Evolutionary conservation across 2,329 filamentous ascomycete species (phyloP).

Genomic region (Albifimbria verrucaria): DNA sequence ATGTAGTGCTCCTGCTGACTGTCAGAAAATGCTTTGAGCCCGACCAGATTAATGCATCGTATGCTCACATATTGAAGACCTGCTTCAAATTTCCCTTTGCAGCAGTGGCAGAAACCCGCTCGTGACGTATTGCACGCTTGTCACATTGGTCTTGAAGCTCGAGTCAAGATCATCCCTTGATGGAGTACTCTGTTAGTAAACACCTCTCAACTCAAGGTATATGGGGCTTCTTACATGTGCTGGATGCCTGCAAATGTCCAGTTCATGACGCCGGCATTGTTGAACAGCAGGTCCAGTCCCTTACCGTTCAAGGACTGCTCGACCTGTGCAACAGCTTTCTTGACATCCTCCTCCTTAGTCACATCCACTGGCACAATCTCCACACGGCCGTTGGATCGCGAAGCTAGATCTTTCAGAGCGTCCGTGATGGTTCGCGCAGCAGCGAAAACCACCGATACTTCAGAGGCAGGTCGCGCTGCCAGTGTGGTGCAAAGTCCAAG

Average conservation of each 20-base stretch:
- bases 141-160: background rate
- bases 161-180: background rate
- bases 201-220: background rate
- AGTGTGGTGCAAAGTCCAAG: constrained; percentile 28
- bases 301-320: constrained; percentile 1
- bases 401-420: constrained; percentile 1
- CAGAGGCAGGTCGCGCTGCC: constrained; percentile 5
- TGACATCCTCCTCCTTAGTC: background rate
- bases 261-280: background rate
- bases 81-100: background rate
- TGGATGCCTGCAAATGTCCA: background rate
- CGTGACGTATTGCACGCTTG: background rate
- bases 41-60: too few species aligned
- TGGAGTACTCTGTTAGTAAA: background rate
- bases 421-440: constrained; percentile 3
- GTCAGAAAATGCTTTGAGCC: background rate
- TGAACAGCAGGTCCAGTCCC: background rate
- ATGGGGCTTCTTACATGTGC: background rate
- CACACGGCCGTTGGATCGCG: background rate
- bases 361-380: constrained; percentile 4
- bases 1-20: constrained; percentile 16
- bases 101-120: background rate
- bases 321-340: background rate
- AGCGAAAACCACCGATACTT: constrained; percentile 5
- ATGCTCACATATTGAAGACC: background rate